Percentiles rank a stretch among this genome's conserved stretches.
Conservation (phyloP, 768 basidiomycete genomes). For the Thelephora aurantiotincta region DNA sequence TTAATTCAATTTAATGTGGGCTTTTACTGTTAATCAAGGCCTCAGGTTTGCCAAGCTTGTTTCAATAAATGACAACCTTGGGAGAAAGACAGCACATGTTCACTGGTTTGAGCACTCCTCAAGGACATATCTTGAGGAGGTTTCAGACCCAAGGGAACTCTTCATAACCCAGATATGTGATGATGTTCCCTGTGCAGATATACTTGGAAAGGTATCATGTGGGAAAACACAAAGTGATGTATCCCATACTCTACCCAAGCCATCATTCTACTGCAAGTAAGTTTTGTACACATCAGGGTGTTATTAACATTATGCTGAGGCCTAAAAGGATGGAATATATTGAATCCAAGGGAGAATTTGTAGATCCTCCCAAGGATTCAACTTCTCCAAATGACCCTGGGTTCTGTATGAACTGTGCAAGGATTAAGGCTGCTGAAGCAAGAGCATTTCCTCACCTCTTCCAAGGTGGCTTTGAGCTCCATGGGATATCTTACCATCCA, state of each 20-base stretch:
- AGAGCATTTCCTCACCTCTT: constrained; percentile 13
- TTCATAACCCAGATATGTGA: constrained; percentile 45
- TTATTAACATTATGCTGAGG: not conserved
- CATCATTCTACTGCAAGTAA: constrained; percentile 45
- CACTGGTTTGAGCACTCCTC: constrained; percentile 68
- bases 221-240: not conserved
- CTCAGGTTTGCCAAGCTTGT: constrained; percentile 58
- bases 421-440: too few species aligned
- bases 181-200: constrained; percentile 19
- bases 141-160: constrained; percentile 50
- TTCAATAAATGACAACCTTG: constrained; percentile 27
- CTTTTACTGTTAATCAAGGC: not conserved
- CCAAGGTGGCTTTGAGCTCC: constrained; percentile 30
- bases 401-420: constrained; percentile 21
- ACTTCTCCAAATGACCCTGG: constrained; percentile 37
- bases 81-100: constrained; percentile 33
- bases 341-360: not conserved
- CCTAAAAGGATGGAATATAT: not conserved
- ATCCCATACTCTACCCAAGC: constrained; percentile 8
- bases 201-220: constrained; percentile 32
- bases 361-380: not conserved
- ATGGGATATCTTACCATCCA: constrained; percentile 37
- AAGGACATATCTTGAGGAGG: constrained; percentile 42
- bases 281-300: constrained; percentile 1
- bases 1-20: not conserved